phyloP scores from a whole-genome alignment of 2,329 filamentous ascomycete species.

The Rhynchosporium agropyri region DNA sequence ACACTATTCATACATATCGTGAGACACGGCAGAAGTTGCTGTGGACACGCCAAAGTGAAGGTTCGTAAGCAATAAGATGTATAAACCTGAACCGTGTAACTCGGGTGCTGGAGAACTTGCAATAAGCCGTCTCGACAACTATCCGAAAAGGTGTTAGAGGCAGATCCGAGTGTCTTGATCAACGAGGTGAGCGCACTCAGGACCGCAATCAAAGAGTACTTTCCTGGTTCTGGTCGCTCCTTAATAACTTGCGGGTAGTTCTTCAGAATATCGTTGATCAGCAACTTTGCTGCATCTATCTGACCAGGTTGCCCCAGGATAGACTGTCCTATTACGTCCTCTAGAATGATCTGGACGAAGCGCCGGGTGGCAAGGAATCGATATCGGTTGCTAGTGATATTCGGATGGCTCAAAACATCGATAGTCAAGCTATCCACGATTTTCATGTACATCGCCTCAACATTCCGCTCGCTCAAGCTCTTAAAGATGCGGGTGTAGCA shows the following conservation, averaged over 20 bases:
- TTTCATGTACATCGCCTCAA: conserved; percentile 79
- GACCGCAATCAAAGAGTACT: conserved; percentile 78
- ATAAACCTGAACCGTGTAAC: conserved; percentile 93
- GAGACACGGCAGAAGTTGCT: conserved; percentile 86
- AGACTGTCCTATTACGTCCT: conserved; percentile 77
- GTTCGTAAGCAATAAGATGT: conserved; percentile 82
- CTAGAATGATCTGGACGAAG: conserved; percentile 81
- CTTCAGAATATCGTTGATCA: conserved; percentile 88
- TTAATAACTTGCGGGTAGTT: conserved; percentile 91
- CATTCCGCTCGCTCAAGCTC: conserved; percentile 76
- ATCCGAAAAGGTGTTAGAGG: conserved; percentile 78
- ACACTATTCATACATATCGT: conserved; percentile 97
- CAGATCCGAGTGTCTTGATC: conserved; percentile 79
- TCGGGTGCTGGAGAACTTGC: conserved; percentile 90
- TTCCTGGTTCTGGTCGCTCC: conserved; percentile 85
- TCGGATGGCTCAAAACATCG: conserved; percentile 76
- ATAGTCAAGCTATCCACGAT: conserved; percentile 80
- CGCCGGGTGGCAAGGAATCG: conserved; percentile 81
- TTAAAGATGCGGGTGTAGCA: conserved; percentile 84
- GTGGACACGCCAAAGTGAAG: conserved; percentile 87
- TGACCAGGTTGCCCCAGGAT: conserved; percentile 91
- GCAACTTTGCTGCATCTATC: conserved; percentile 73
- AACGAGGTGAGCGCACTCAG: conserved; percentile 79
- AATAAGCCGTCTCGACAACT: conserved; percentile 82
- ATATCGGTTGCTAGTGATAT: conserved; percentile 82